Base-by-base conservation (phyloP, 768 basidiomycete genomes). In the Termitomyces sp. region DNA sequence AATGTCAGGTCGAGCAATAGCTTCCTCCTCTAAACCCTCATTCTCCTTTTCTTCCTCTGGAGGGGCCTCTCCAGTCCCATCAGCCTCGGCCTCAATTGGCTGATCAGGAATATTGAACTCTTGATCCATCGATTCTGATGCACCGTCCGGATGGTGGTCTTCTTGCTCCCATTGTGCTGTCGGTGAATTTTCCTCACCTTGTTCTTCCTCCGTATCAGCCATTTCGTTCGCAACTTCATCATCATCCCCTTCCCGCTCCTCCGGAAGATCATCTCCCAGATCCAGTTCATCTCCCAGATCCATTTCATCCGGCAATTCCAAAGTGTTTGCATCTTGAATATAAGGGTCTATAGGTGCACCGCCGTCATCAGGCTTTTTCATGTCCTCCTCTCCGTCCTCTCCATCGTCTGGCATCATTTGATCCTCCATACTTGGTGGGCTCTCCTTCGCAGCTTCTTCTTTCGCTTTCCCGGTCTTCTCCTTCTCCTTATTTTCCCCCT, bases 291-390 rank as follows among this genome's bases (percentile, higher is more conserved):
- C 74, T 37, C 73, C 80, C 12, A 95, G 68, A 53, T 92, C 75
- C 71, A 96, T 76, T 60, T 93, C 85, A 35, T 98, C 95, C 0
- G 96, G 96, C 10, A 98, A 78, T 64, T 98, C 89, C 44, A 98
- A 79, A 5, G 84, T 46, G 8, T 96, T 79, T 3, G 87, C 87
- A 58, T 97, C 91, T 23, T 80, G 86, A 45, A 93, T 71, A 57
- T 84, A 77, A 19, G 93, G 83, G 55, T 95, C 87, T 71, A 94
- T 78, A 11, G 87, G 83, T 8, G 82, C 81, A 12, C 86, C 89
- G 46, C 77, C 78, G 2, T 73, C 75, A 54, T 78, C 76, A 8
- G 78, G 78, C 47, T 77, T 76, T 12, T 69, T 63, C 9, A 73
- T 69, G 5, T 77, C 75, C 38, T 76, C 71, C 31, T 75, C 71